Base-by-base conservation (phyloP, 2,329 filamentous ascomycete species). In the Fusarium transvaalense region DNA sequence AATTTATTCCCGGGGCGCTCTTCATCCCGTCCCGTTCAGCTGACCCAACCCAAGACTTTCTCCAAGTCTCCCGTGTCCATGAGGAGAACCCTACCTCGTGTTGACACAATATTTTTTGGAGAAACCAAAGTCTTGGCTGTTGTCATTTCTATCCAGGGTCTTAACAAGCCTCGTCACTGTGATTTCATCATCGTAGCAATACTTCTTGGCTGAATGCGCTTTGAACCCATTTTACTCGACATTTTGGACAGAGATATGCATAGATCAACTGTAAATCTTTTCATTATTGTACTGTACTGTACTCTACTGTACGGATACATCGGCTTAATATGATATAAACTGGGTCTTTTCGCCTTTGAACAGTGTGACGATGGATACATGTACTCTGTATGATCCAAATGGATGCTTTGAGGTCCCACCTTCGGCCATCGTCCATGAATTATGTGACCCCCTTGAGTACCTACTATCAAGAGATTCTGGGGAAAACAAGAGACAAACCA, bases 21-120 rank as follows among this genome's bases (percentile, higher is more conserved):
- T 52, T 35, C 19, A 15, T 12, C 52, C n/a, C n/a, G n/a, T n/a
- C n/a, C n/a, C n/a, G n/a, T n/a, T n/a, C 42, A 48, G 29, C 23
- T 25, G 23, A 25, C 23, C n/a, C n/a, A 29, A 6, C 13, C 14
- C 23, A 23, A n/a, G n/a, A 23, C 21, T 12, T 61, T 73, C 71
- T 74, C 71, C 71, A 74, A 74, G 47, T 67, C 21, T n/a, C n/a
- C n/a, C n/a, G n/a, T n/a, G n/a, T n/a, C n/a, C n/a, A 39, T 69
- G 67, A 69, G 67, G 66, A 70, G 67, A 70, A 41, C 62, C 54
- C 56, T 41, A 52, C 50, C 37, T 21, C n/a, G 32, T 15, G 42
- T 25, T n/a, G 15, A n/a, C 32, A 25, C n/a, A 54, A 12, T 29
- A 9, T 29, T 17, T 45, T 56, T 73, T 68, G 66, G 71, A 63